These are phyloP conservation scores for Backusella macrospora DNA, from an alignment of 192 early-diverging fungal genomes.

Conservation along the genomic window DNA sequence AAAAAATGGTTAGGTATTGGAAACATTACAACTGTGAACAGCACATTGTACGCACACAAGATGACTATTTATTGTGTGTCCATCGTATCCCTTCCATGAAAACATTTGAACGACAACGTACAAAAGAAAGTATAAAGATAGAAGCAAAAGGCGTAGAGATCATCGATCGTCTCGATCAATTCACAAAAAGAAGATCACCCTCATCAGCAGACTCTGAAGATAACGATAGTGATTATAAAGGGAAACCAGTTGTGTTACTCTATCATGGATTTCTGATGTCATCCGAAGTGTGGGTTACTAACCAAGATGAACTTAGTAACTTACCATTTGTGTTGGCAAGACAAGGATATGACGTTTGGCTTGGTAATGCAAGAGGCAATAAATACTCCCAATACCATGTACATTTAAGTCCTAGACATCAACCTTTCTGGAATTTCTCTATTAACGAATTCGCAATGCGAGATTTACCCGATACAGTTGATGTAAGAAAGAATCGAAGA, in stretches of 20 bases:
- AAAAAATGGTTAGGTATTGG: constrained; percentile 43
- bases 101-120: neutral
- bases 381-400: constrained; percentile 91
- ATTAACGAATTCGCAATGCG: constrained; percentile 89
- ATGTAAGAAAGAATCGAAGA: constrained; percentile 49
- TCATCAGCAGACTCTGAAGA: neutral
- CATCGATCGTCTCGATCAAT: constrained; percentile 23
- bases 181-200: neutral
- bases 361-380: constrained; percentile 93
- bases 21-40: constrained; percentile 64
- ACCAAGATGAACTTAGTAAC: constrained; percentile 71
- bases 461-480: constrained; percentile 86
- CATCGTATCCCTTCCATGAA: constrained; percentile 71
- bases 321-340: constrained; percentile 86
- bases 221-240: constrained; percentile 19
- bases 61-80: constrained; percentile 85
- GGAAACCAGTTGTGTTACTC: constrained; percentile 84
- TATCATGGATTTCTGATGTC: constrained; percentile 96
- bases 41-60: constrained; percentile 82
- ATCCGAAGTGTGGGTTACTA: constrained; percentile 91
- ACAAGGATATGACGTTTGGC: constrained; percentile 94
- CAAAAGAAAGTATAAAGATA: constrained; percentile 5
- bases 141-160: constrained; percentile 24
- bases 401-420: constrained; percentile 62
- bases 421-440: constrained; percentile 91